Evolutionary conservation across 441 rosid species (phyloP), one percentile per base, ranked within the genome.

Genomic region (Brassica hybrid): DNA sequence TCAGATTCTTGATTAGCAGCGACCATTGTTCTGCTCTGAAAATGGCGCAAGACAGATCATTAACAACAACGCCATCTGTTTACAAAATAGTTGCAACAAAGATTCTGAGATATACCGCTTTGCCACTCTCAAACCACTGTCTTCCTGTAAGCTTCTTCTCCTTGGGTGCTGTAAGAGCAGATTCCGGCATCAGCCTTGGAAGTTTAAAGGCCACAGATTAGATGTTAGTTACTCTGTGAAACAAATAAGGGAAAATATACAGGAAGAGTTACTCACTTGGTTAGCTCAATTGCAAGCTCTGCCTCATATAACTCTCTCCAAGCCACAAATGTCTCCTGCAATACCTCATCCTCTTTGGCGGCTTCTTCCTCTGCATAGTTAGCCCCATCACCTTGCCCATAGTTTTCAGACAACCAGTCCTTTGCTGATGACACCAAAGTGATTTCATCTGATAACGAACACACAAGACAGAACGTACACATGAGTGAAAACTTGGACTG

Each of bases 241-340:
- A 65, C 2, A 6, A 60, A 43, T 48, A 66, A 36, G 25, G 32
- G 11, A 64, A 65, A 63, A 50, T 30, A 18, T 5, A 43, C 16
- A 66, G 54, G 54, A 38, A 38, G 50, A n/a, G 56, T 65, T 71
- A 85, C 97, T 91, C 82, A 94, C 99, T 96, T 96, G 83, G 98
- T 98, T 79, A 91, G 86, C 81, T 96, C 96, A 79, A 94, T 90
- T 56, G 99, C 98, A 85, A 92, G 84, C 87, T 94, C 99, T 78
- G 97, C 99, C 81, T 96, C 98, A 81, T 80, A 94, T 86, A 93
- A 89, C 81, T 96, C 99, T 80, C 99, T 91, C 99, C 99, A 94
- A 2, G 89, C 97, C 79, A 90, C 72, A 89, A 96, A 96, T 13
- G 97, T 91, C 69, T 94, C 97, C 76, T 38, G 54, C 57, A 75